Base-by-base conservation (phyloP, 805 yeast species). In the Lachancea cidri region DNA sequence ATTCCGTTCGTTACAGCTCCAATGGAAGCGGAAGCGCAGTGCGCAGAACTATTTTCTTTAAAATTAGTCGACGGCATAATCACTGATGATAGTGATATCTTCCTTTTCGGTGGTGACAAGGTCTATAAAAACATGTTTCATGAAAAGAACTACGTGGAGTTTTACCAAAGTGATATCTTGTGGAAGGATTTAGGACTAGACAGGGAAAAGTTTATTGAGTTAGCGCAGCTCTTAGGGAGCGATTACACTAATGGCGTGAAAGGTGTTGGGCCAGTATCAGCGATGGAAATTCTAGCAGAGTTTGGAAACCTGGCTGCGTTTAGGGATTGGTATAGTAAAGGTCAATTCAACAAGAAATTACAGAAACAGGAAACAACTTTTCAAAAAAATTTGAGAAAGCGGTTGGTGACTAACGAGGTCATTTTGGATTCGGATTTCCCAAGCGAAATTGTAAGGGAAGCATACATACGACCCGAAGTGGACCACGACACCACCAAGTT, bases 11-110 rank as follows among this genome's bases (percentile, higher is more conserved):
- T 93, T 7, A 86, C 95, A 0, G 97, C 98, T 0, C 99, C 98
- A 1, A 87, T 87, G 89, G 99, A 93, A 64, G 98, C 98, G 1
- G 99, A 93, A 65, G 98, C 98, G 0, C 98, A 93, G 56, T 93
- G 99, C 65, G 96, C 96, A 0, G 86, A 83, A 49, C 64, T 93
- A 5, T 62, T 78, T 30, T 56, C 62, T n/a, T 60, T 88, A 17
- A 77, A 74, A 0, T 67, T 93, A 15, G 96, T 91, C 3, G 98
- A 93, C 62, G 99, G 98, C 0, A 83, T 93, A 4, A 81, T 93
- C 17, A 93, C 98, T 0, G 99, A 93, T 64, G 99, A 93, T 68
- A 86, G 96, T 50, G 99, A 93, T 73, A 88, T 95, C 37, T 93
- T 93, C 52, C 62, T 93, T 29, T 93, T 93, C 68, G 98, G 98